Percentiles rank a stretch among this genome's conserved stretches.
Evolutionary conservation across 352 stramenopile genomes (phyloP).

Genomic region (Pythium phragmiticola): DNA sequence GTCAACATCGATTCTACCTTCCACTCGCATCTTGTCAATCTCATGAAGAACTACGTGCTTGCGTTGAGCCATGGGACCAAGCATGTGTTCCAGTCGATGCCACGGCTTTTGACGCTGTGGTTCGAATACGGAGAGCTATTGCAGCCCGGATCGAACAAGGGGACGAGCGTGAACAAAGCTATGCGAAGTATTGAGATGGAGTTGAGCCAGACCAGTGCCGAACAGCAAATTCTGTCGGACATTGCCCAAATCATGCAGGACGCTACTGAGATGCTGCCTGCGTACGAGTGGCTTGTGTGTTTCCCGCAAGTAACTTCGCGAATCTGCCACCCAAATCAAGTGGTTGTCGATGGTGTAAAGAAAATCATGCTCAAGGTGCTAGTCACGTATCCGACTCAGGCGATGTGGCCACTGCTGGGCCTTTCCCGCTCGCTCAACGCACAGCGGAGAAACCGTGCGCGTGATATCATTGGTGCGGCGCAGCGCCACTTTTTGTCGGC

Average conservation of each 20-base stretch:
- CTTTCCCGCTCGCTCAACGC: slow-evolving; percentile 91
- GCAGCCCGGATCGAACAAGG: slow-evolving; percentile 35
- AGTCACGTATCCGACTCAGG: slow-evolving; percentile 93
- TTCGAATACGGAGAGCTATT: slow-evolving; percentile 94
- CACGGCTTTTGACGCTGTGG: slow-evolving; percentile 96
- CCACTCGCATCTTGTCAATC: slow-evolving; percentile 74
- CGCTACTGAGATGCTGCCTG: slow-evolving; percentile 51
- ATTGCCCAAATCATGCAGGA: slow-evolving; percentile 66
- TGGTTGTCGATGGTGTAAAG: slow-evolving; percentile 89
- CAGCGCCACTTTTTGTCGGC: slow-evolving; percentile 68
- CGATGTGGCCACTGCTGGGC: slow-evolving; percentile 96
- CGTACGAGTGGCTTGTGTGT: slow-evolving; percentile 96
- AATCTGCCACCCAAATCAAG: slow-evolving; percentile 86
- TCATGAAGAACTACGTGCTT: slow-evolving; percentile 95
- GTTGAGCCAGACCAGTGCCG: slow-evolving; percentile 48
- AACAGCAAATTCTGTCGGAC: slow-evolving; percentile 64
- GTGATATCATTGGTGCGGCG: slow-evolving; percentile 59
- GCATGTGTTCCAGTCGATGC: slow-evolving; percentile 97
- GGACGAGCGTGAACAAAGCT: slow-evolving; percentile 54
- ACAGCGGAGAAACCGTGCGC: slow-evolving; percentile 59
- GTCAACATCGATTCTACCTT: slow-evolving; percentile 60
- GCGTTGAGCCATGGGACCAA: slow-evolving; percentile 88
- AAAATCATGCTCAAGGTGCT: slow-evolving; percentile 94
- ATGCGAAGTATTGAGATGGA: slow-evolving; percentile 62
- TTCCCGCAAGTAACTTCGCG: slow-evolving; percentile 98